These are phyloP conservation scores for Whalleya microplaca DNA, from an alignment of 2,329 filamentous ascomycete species.

Conservation along the genomic window DNA sequence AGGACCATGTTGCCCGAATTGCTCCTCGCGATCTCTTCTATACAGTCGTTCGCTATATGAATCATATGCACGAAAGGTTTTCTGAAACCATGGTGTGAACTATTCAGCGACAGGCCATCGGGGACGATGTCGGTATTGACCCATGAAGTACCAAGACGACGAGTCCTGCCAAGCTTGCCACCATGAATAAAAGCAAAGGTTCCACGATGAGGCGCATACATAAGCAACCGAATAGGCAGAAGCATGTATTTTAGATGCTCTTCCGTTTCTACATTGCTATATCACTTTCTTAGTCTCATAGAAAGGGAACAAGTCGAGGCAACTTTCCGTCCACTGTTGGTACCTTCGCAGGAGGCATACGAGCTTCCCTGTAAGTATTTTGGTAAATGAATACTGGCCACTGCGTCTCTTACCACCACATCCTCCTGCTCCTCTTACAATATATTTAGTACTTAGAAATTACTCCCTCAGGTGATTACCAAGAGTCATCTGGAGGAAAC, in stretches of 20 bases:
- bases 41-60: constrained; percentile 37
- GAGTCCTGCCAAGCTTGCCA: constrained; percentile 2
- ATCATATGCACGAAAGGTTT: background rate
- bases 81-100: background rate
- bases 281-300: too few relatives aligned
- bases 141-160: constrained; percentile 24
- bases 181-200: constrained; percentile 33
- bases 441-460: too few relatives aligned
- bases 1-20: constrained; percentile 32
- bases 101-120: constrained; percentile 8
- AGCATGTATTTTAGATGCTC: constrained; percentile 36
- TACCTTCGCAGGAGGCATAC: constrained; percentile 12
- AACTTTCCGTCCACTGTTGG: background rate
- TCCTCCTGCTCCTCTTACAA: constrained; percentile 25
- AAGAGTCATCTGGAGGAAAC: too few relatives aligned
- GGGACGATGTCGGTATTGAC: constrained; percentile 1
- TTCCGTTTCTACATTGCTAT: constrained; percentile 28
- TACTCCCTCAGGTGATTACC: too few relatives aligned
- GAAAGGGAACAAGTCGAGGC: too few relatives aligned
- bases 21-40: constrained; percentile 34
- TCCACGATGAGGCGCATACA: constrained; percentile 34
- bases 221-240: constrained; percentile 39
- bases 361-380: too few relatives aligned
- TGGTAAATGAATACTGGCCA: too few relatives aligned
- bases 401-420: constrained; percentile 2